Evolutionary conservation across 352 stramenopile genomes (phyloP).

Genomic region (Phytopythium helicoides): DNA sequence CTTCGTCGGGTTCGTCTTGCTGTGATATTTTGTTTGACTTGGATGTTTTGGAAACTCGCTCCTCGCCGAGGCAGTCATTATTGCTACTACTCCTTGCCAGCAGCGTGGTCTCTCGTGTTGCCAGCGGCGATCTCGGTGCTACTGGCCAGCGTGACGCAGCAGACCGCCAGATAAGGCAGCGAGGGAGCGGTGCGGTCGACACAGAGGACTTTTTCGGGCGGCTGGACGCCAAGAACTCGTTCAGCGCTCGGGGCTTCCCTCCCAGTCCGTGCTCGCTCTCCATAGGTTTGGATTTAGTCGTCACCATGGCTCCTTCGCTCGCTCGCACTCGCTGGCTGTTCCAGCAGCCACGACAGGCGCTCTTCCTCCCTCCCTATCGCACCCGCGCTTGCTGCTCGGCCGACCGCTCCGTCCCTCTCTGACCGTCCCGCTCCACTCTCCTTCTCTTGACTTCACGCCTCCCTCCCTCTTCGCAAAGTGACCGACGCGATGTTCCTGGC

Average conservation of each 20-base stretch:
- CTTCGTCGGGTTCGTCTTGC: neutral
- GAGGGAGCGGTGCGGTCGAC: neutral
- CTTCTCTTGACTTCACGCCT: too few species aligned
- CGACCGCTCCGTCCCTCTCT: too few species aligned
- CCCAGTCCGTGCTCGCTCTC: neutral
- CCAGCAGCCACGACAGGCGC: too few species aligned
- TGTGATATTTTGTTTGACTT: neutral
- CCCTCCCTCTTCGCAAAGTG: too few species aligned
- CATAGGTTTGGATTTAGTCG: neutral
- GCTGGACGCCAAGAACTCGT: slow-evolving; percentile 1
- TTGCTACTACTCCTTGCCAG: slow-evolving; percentile 1
- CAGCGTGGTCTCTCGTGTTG: neutral
- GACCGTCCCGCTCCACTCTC: too few species aligned
- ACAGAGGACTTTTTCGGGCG: neutral
- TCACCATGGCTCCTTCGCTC: slow-evolving; percentile 1
- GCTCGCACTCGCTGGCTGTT: too few species aligned
- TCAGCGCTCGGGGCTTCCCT: slow-evolving; percentile 2
- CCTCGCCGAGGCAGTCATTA: slow-evolving; percentile 4
- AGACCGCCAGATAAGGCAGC: slow-evolving; percentile 3
- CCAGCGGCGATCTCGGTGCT: neutral
- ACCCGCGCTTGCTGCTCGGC: too few species aligned
- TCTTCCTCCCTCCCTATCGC: too few species aligned
- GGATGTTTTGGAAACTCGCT: neutral
- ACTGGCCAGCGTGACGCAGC: slow-evolving; percentile 1
- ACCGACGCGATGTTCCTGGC: too few species aligned